These are phyloP conservation scores for Dactylonectria macrodidyma DNA, from an alignment of 2,329 filamentous ascomycete species.

Conservation along the genomic window DNA sequence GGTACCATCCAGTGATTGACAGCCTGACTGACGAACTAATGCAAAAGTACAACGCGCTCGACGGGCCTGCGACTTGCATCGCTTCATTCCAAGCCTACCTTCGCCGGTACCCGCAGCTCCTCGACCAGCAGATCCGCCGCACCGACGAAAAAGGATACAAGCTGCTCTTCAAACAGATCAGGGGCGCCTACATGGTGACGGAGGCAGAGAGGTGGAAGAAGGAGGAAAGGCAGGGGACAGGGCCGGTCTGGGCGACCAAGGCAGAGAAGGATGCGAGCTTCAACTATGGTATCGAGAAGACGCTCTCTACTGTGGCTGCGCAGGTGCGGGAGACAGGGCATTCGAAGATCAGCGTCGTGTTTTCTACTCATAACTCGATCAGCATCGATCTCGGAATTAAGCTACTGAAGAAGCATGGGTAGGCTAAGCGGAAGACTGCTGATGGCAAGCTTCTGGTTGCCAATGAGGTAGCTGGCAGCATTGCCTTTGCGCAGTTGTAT, in stretches of 20 bases:
- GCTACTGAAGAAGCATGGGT: slow-evolving; percentile 23
- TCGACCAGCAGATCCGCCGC: slow-evolving; percentile 39
- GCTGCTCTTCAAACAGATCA: slow-evolving; percentile 37
- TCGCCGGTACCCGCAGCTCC: slow-evolving; percentile 38
- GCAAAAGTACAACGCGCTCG: slow-evolving; percentile 41
- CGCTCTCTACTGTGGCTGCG: slow-evolving; percentile 18
- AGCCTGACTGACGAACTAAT: slow-evolving; percentile 40
- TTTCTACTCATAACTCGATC: slow-evolving; percentile 34
- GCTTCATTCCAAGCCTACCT: slow-evolving; percentile 43
- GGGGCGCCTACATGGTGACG: slow-evolving; percentile 33
- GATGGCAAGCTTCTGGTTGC: slow-evolving; percentile 22
- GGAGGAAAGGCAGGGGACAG: slow-evolving; percentile 22
- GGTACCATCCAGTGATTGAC: slow-evolving; percentile 42
- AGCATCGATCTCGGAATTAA: slow-evolving; percentile 33
- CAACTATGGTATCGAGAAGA: slow-evolving; percentile 35
- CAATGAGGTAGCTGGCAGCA: slow-evolving; percentile 29
- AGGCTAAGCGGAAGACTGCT: slow-evolving; percentile 10
- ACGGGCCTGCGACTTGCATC: slow-evolving; percentile 39
- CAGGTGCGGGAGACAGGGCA: slow-evolving; percentile 22
- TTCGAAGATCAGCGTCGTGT: slow-evolving; percentile 30
- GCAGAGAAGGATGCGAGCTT: slow-evolving; percentile 30
- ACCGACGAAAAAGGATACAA: slow-evolving; percentile 40
- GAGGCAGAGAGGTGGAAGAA: slow-evolving; percentile 33
- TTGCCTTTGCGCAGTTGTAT: slow-evolving; percentile 34
- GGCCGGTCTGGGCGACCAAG: slow-evolving; percentile 32